Evolutionary conservation across 495 filamentous ascomycete species (phyloP).

Genomic region (Platismatia glauca): DNA sequence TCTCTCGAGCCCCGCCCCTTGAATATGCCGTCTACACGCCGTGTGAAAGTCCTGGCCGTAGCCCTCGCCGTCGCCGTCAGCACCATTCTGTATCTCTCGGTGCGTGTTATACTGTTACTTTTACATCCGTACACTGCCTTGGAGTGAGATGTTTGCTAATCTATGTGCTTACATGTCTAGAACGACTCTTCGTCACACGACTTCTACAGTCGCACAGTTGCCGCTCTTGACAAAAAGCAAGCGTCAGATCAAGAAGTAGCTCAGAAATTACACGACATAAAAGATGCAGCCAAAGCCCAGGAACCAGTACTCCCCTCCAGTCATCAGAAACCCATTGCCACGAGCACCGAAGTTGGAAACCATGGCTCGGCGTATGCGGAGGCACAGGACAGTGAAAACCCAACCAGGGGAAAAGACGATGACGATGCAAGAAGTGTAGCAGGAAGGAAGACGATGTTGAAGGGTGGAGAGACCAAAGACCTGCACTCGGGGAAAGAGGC

Average conservation of each 20-base stretch:
- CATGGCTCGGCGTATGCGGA: slow-evolving; percentile 18
- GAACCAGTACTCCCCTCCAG: slow-evolving; percentile 21
- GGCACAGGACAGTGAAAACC: slow-evolving; percentile 15
- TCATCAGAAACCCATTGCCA: slow-evolving; percentile 13
- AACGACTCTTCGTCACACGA: slow-evolving; percentile 41
- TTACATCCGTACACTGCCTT: not conserved
- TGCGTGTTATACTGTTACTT: slow-evolving; percentile 21
- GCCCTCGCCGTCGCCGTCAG: slow-evolving; percentile 48
- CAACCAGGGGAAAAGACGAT: slow-evolving; percentile 8
- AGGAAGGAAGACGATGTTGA: slow-evolving; percentile 53
- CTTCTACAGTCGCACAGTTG: slow-evolving; percentile 43
- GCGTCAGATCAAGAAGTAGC: slow-evolving; percentile 30
- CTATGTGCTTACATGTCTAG: slow-evolving; percentile 23
- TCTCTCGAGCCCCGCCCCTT: not conserved
- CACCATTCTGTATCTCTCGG: slow-evolving; percentile 55
- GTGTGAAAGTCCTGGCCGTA: slow-evolving; percentile 51
- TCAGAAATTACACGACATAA: slow-evolving; percentile 30
- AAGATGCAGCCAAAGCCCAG: slow-evolving; percentile 30
- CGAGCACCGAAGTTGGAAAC: slow-evolving; percentile 43
- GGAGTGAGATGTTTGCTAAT: not conserved
- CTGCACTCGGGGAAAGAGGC: slow-evolving; percentile 36
- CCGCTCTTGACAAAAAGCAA: slow-evolving; percentile 38
- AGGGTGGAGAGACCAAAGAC: slow-evolving; percentile 27
- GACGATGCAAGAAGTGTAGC: slow-evolving; percentile 49
- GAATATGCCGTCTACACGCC: slow-evolving; percentile 62